Base-by-base conservation (phyloP, 1,139 yeast genomes). In the Magnusiomyces sp. region DNA sequence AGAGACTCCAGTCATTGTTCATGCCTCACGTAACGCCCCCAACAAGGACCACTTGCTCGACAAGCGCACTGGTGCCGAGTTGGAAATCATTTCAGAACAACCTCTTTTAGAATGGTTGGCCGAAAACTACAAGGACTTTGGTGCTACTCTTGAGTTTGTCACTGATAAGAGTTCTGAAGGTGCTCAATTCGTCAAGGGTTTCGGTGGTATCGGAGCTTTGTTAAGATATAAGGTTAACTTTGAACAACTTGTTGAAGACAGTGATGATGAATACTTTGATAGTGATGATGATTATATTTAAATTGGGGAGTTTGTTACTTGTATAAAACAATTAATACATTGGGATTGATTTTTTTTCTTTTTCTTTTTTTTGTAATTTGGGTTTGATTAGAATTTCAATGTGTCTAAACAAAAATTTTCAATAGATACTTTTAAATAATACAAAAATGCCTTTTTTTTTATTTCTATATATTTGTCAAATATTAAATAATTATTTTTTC, bases 201-300 rank as follows among this genome's bases (percentile, higher is more conserved):
- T 92, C 64, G 98, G 98, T 83, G 98, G 98, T 73, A 80, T 92
- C 59, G 98, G 98, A 69, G 97, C 96, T 53, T 69, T 92, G 63
- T 76, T 92, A 69, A 88, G 98, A 74, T 92, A 92, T 73, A 89
- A 89, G 72, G 94, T 92, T 61, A 92, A 92, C 73, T 92, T 92
- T 65, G 98, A 92, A 67, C 96, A 88, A 74, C 79, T 92, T 68
- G 85, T 73, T 46, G 95, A 89, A 53, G 97, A 87, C 58, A 79
- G 86, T 54, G 95, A 86, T 57, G 95, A 87, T 62, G 95, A 88
- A 67, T 89, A 86, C 69, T 88, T 80, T 68, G 89, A 81, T 67
- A 88, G 82, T 59, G 82, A 79, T 40, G 27, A 19, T 14, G n/a
- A n/a, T n/a, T n/a, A n/a, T n/a, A n/a, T n/a, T n/a, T n/a, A n/a